Percentiles rank a stretch among this genome's conserved stretches.
Conservation (phyloP, 2,329 filamentous ascomycete genomes). For the Pezicula radicicola region DNA sequence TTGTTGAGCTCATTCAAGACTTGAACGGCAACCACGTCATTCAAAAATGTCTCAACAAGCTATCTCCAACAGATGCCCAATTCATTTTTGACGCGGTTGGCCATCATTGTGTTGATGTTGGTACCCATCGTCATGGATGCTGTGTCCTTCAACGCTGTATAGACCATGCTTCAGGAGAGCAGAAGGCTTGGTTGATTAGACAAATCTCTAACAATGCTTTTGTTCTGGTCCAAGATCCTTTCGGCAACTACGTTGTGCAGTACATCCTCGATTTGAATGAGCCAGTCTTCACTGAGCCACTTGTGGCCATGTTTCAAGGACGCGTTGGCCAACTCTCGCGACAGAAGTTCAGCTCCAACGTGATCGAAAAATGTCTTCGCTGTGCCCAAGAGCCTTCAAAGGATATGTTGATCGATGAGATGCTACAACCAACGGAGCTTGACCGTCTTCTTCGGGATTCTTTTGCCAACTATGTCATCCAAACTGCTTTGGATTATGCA, state of each 20-base stretch:
- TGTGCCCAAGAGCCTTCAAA: conserved; percentile 74
- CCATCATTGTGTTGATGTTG: conserved; percentile 80
- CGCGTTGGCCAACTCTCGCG: conserved; percentile 73
- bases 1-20: conserved; percentile 94
- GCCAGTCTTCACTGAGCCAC: conserved; percentile 79
- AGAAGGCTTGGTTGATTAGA: conserved; percentile 82
- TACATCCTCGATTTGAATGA: conserved; percentile 97
- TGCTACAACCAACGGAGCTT: conserved; percentile 72
- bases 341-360: conserved; percentile 99
- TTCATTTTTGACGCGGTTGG: conserved; percentile 98
- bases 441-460: conserved; percentile 87
- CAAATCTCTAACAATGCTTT: conserved; percentile 89
- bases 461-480: conserved; percentile 96
- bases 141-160: conserved; percentile 98
- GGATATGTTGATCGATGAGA: conserved; percentile 81
- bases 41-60: conserved; percentile 97
- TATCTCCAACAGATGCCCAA: conserved; percentile 77
- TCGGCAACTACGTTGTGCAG: conserved; percentile 98
- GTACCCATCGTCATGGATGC: conserved; percentile 95
- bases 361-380: conserved; percentile 93
- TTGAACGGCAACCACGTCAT: conserved; percentile 99
- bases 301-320: conserved; percentile 77
- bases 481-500: conserved; percentile 88
- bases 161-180: conserved; percentile 86
- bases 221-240: conserved; percentile 89